Conservation (phyloP, 108 stramenopile genomes). For the Skeletonema tropicum region DNA sequence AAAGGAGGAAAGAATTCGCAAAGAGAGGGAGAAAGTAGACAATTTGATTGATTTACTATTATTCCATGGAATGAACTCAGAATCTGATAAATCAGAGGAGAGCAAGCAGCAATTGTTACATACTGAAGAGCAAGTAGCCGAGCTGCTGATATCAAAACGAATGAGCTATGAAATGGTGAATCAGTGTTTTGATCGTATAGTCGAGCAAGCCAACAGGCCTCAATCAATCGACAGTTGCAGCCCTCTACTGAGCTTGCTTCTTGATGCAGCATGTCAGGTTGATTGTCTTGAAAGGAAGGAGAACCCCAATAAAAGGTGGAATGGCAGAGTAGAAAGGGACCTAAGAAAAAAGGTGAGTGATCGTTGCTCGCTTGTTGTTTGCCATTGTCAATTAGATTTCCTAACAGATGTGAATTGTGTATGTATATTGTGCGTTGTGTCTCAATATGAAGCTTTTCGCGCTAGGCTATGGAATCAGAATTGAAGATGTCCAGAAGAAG, state of each 20-base stretch:
- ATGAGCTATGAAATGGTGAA: slow-evolving; percentile 69
- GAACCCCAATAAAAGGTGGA: slow-evolving; percentile 87
- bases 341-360: slow-evolving; percentile 48
- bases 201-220: slow-evolving; percentile 50
- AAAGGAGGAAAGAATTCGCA: slow-evolving; percentile 50
- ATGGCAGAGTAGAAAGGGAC: slow-evolving; percentile 66
- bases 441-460: slow-evolving; percentile 27
- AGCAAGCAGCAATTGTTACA: slow-evolving; percentile 59
- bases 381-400: background rate
- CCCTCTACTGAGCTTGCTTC: slow-evolving; percentile 44
- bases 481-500: slow-evolving; percentile 45
- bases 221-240: slow-evolving; percentile 49
- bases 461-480: slow-evolving; percentile 43
- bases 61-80: slow-evolving; percentile 34
- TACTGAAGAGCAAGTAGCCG: slow-evolving; percentile 61
- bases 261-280: slow-evolving; percentile 75
- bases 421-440: background rate
- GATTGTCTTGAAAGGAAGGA: slow-evolving; percentile 72
- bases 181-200: slow-evolving; percentile 71
- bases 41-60: slow-evolving; percentile 65
- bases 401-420: background rate
- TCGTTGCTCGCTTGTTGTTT: background rate
- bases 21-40: slow-evolving; percentile 58
- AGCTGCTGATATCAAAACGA: slow-evolving; percentile 57
- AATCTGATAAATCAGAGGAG: slow-evolving; percentile 19